Evolutionary conservation across 495 filamentous ascomycete genomes (phyloP).

Genomic region (Aspergillus kassunensis): DNA sequence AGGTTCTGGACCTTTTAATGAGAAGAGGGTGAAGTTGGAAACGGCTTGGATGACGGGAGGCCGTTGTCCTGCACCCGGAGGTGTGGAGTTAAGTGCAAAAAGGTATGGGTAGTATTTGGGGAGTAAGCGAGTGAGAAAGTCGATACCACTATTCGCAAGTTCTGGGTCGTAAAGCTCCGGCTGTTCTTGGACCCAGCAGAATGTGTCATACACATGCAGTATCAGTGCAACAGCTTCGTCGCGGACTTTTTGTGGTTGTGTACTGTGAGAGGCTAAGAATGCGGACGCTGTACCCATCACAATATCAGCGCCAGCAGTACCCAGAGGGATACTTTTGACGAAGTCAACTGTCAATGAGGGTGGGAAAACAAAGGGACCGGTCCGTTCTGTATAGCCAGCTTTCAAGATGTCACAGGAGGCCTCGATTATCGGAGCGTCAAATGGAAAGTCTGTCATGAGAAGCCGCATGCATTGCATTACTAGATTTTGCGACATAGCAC

Average conservation of each 20-base stretch:
- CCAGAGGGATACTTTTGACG: constrained; percentile 56
- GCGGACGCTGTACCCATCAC: constrained; percentile 76
- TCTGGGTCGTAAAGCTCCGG: constrained; percentile 63
- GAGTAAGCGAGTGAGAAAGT: constrained; percentile 64
- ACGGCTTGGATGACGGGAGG: constrained; percentile 56
- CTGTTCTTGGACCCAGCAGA: constrained; percentile 59
- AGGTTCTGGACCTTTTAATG: constrained; percentile 67
- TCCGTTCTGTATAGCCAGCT: constrained; percentile 73
- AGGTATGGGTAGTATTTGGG: constrained; percentile 52
- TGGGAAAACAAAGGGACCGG: constrained; percentile 73
- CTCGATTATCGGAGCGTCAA: constrained; percentile 68
- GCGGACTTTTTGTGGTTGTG: constrained; percentile 50
- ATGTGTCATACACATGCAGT: constrained; percentile 60
- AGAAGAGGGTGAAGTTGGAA: constrained; percentile 72
- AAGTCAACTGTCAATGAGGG: constrained; percentile 67
- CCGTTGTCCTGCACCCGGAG: constrained; percentile 13
- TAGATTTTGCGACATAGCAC: constrained; percentile 50
- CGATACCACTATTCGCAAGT: constrained; percentile 70
- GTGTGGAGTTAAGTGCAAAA: constrained; percentile 31
- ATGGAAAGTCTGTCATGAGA: constrained; percentile 50
- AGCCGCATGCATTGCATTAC: constrained; percentile 52
- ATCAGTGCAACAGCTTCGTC: constrained; percentile 54
- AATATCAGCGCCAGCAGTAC: constrained; percentile 65
- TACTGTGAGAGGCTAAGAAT: constrained; percentile 58
- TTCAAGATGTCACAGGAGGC: constrained; percentile 70